These are phyloP conservation scores for Lojkania enalia DNA, from an alignment of 2,329 filamentous ascomycete genomes.

Conservation along the genomic window DNA sequence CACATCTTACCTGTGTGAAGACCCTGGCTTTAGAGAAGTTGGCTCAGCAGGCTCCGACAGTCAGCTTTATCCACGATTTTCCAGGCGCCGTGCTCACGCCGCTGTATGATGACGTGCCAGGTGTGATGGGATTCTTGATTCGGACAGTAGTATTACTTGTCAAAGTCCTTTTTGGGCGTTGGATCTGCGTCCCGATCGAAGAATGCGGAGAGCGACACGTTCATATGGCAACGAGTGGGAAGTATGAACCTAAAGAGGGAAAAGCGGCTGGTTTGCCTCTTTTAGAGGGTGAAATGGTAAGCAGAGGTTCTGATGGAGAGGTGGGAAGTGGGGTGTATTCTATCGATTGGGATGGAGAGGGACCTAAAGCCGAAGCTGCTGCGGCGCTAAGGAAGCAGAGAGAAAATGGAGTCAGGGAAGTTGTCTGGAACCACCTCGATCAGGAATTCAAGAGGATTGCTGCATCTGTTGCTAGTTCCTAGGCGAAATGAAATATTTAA, in stretches of 20 bases:
- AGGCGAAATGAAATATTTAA: no score
- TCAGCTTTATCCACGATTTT: conserved; percentile 11
- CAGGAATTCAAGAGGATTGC: conserved; percentile 5
- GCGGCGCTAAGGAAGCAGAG: neutral
- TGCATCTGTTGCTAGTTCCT: no score
- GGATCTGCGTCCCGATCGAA: conserved; percentile 2
- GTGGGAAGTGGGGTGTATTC: conserved; percentile 32
- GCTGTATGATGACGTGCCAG: neutral
- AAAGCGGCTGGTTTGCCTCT: conserved; percentile 1
- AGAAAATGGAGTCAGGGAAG: conserved; percentile 3
- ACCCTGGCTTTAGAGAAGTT: conserved; percentile 16
- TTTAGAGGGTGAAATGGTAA: neutral
- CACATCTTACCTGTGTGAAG: conserved; percentile 23
- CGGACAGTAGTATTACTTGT: neutral
- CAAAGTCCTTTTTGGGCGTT: neutral
- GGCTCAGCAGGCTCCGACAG: neutral
- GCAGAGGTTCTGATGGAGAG: conserved; percentile 26
- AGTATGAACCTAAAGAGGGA: conserved; percentile 3
- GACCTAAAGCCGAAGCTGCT: neutral
- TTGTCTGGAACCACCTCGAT: conserved; percentile 6
- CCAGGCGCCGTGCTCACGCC: conserved; percentile 1
- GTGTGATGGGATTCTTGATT: neutral
- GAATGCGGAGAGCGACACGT: conserved; percentile 20
- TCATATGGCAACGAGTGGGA: conserved; percentile 7
- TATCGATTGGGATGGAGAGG: conserved; percentile 18